Percentiles rank a stretch among this genome's conserved stretches.
phyloP scores from a whole-genome alignment of 116 monocot genomes.

The Iris pallida region DNA sequence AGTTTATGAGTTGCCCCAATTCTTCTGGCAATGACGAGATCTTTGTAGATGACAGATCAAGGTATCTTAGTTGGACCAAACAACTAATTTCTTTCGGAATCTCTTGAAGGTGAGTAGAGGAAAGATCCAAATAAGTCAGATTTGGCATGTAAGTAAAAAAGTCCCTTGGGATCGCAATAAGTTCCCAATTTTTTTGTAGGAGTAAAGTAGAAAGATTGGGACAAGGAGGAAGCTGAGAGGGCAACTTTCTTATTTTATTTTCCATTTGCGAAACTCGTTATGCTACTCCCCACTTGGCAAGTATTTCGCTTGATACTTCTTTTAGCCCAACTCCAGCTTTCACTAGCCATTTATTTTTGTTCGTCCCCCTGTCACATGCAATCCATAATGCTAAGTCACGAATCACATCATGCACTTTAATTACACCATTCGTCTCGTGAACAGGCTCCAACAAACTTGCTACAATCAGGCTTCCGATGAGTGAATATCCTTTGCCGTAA shows the following conservation, averaged over 20 bases:
- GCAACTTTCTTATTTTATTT: background rate
- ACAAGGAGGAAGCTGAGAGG: background rate
- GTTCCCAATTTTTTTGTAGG: slow-evolving; percentile 2
- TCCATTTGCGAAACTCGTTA: slow-evolving; percentile 26
- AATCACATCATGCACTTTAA: slow-evolving; percentile 35
- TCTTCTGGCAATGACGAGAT: slow-evolving; percentile 15
- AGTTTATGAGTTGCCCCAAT: slow-evolving; percentile 2
- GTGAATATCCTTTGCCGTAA: slow-evolving; percentile 11
- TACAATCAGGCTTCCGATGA: slow-evolving; percentile 16
- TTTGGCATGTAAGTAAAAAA: slow-evolving; percentile 1
- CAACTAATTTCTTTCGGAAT: slow-evolving; percentile 16
- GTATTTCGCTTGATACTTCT: background rate
- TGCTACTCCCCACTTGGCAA: slow-evolving; percentile 9
- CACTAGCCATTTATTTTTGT: slow-evolving; percentile 23
- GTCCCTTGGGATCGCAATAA: slow-evolving; percentile 1
- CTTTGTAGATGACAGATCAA: slow-evolving; percentile 21
- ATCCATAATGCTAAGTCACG: slow-evolving; percentile 46
- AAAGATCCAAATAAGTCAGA: slow-evolving; percentile 26
- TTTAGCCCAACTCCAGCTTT: background rate
- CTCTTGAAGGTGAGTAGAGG: background rate
- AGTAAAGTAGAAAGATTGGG: slow-evolving; percentile 10
- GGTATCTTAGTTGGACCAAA: slow-evolving; percentile 18
- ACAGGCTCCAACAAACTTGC: slow-evolving; percentile 32
- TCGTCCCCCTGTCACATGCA: slow-evolving; percentile 13
- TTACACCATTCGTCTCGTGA: background rate